Conservation (phyloP, 331 rosid genomes). For the Malus hybrid region DNA sequence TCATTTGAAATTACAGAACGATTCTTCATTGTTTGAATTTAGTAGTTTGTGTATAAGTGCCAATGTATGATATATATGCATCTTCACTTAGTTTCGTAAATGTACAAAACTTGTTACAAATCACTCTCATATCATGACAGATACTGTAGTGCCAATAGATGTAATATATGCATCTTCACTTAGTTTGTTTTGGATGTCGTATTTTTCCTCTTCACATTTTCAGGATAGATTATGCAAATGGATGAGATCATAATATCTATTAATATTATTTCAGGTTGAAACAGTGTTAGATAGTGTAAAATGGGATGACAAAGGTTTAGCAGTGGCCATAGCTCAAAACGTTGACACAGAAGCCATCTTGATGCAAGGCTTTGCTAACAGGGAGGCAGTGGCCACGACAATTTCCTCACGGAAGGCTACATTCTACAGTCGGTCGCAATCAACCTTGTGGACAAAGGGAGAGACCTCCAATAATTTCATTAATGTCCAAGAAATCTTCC, state of each 20-base stretch:
- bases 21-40: background rate
- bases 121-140: background rate
- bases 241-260: background rate
- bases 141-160: background rate
- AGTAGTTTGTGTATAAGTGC: background rate
- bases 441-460: conserved; percentile 82
- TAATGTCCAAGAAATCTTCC: conserved; percentile 60
- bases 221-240: background rate
- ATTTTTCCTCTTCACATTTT: background rate
- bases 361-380: conserved; percentile 91
- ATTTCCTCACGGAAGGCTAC: conserved; percentile 65
- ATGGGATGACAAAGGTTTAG: conserved; percentile 87
- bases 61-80: too few relatives aligned
- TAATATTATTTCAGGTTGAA: conserved; percentile 50
- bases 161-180: background rate
- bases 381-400: conserved; percentile 58
- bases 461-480: conserved; percentile 91
- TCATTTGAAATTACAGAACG: background rate
- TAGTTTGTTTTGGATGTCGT: background rate
- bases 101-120: too few relatives aligned
- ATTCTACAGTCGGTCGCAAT: conserved; percentile 81
- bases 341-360: conserved; percentile 87
- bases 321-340: conserved; percentile 84
- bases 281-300: conserved; percentile 51
- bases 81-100: too few relatives aligned